These are phyloP conservation scores for Begonia loranthoides DNA, from an alignment of 306 rosid genomes.

Conservation along the genomic window DNA sequence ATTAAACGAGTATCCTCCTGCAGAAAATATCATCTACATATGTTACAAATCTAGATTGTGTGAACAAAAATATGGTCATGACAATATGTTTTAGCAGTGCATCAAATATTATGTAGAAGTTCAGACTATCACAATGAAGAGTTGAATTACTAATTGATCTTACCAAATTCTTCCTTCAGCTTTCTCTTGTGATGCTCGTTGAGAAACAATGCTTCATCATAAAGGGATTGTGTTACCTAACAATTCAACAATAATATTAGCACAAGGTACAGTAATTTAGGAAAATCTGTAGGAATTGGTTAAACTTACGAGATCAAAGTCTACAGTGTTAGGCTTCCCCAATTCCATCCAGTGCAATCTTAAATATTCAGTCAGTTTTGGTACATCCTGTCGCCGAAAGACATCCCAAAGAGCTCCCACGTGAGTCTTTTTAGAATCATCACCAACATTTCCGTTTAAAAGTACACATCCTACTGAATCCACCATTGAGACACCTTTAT, in stretches of 20 bases:
- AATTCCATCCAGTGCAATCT: conserved; percentile 49
- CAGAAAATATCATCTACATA: no score
- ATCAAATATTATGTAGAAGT: no score
- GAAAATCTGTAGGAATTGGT: not conserved
- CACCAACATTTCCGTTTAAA: conserved; percentile 21
- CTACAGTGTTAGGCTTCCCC: conserved; percentile 26
- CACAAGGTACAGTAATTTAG: not conserved
- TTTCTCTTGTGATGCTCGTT: conserved; percentile 55
- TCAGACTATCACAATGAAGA: no score
- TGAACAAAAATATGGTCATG: no score
- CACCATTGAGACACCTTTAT: conserved; percentile 23
- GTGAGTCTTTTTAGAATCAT: conserved; percentile 27
- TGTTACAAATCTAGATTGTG: no score
- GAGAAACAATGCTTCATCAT: conserved; percentile 55
- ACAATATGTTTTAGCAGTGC: no score
- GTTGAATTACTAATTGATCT: not conserved
- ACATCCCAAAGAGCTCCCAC: conserved; percentile 87
- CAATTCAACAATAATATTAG: conserved; percentile 18
- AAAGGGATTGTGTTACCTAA: conserved; percentile 61
- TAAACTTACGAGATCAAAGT: conserved; percentile 39
- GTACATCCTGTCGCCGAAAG: conserved; percentile 60
- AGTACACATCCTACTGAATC: conserved; percentile 25
- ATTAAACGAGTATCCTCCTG: no score
- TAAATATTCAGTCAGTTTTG: conserved; percentile 59
- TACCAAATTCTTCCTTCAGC: conserved; percentile 90